Conservation (phyloP, 1,284 basidiomycete species). For the Takashimella koratensis region DNA sequence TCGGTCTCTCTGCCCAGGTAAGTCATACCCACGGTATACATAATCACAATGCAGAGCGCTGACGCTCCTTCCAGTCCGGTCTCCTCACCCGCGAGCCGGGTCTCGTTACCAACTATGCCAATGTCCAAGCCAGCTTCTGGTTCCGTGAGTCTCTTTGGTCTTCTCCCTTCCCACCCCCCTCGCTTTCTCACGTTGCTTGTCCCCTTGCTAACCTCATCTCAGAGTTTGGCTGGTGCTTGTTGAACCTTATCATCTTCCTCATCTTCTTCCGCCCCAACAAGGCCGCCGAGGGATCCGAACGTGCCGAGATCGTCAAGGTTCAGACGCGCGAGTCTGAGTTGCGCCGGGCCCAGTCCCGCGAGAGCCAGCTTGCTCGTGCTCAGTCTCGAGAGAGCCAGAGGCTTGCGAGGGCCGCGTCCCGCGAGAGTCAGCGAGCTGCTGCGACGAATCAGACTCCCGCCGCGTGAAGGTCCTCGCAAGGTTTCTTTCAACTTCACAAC, state of each 20-base stretch:
- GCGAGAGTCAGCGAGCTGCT: background rate
- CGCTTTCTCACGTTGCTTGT: background rate
- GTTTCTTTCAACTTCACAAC: too few species aligned
- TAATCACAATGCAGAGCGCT: background rate
- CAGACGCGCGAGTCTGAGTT: background rate
- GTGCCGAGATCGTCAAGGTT: background rate
- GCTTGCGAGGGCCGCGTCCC: too few species aligned
- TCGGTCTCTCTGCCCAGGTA: conserved; percentile 4
- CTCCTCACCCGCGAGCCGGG: conserved; percentile 6
- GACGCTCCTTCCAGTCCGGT: conserved; percentile 3
- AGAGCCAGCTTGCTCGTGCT: background rate
- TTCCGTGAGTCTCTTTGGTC: background rate
- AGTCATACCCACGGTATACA: background rate
- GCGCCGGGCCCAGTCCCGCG: too few species aligned
- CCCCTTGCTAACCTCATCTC: too few species aligned
- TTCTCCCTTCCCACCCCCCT: background rate
- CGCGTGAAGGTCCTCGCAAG: too few species aligned
- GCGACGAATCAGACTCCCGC: too few species aligned
- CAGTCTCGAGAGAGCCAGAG: background rate
- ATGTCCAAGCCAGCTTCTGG: conserved; percentile 3
- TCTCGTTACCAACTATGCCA: conserved; percentile 2
- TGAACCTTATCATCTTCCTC: conserved; percentile 6
- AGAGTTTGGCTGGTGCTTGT: conserved; percentile 6
- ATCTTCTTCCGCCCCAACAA: conserved; percentile 4
- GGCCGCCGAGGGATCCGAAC: background rate